A percentile compares a stretch with the other conserved stretches of the same genome.
Evolutionary conservation across 805 yeast species (phyloP).

Genomic region (Hanseniaspora osmophila): DNA sequence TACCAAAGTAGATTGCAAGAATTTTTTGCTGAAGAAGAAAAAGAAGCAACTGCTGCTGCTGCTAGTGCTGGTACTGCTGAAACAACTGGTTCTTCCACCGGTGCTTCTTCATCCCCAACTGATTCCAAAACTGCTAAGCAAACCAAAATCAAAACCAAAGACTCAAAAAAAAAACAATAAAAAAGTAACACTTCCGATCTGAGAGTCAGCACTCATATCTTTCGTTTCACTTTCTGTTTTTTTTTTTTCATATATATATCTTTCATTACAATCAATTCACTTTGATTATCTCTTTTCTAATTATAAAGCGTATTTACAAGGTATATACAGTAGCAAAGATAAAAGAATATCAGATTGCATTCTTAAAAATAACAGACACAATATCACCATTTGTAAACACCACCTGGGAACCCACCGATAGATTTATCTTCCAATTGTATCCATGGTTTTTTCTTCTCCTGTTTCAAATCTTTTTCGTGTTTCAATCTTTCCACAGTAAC

Average conservation of each 20-base stretch:
- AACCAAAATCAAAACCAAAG: conserved; percentile 3
- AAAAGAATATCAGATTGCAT: neutral
- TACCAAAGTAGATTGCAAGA: conserved; percentile 24
- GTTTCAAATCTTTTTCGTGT: conserved; percentile 41
- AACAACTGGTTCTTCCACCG: neutral
- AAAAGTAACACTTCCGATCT: no score
- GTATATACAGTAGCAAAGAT: no score
- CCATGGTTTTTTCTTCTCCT: conserved; percentile 38
- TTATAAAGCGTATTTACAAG: no score
- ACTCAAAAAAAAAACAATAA: neutral
- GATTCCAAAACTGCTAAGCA: neutral
- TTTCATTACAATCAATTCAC: no score
- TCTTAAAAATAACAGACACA: neutral
- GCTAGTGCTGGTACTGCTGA: conserved; percentile 1
- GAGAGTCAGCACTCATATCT: no score
- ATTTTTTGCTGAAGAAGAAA: conserved; percentile 22
- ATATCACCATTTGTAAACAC: conserved; percentile 37
- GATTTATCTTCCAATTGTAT: conserved; percentile 28
- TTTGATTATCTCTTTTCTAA: no score
- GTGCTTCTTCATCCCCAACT: neutral
- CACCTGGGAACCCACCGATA: conserved; percentile 35
- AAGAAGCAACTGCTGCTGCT: conserved; percentile 6
- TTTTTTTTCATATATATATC: no score
- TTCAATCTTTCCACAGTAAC: conserved; percentile 47
- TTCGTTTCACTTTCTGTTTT: no score